Evolutionary conservation across 176 grass and related monocot genomes (phyloP), one percentile per base, ranked within the genome.

Genomic region (Phoenix roebelenii): DNA sequence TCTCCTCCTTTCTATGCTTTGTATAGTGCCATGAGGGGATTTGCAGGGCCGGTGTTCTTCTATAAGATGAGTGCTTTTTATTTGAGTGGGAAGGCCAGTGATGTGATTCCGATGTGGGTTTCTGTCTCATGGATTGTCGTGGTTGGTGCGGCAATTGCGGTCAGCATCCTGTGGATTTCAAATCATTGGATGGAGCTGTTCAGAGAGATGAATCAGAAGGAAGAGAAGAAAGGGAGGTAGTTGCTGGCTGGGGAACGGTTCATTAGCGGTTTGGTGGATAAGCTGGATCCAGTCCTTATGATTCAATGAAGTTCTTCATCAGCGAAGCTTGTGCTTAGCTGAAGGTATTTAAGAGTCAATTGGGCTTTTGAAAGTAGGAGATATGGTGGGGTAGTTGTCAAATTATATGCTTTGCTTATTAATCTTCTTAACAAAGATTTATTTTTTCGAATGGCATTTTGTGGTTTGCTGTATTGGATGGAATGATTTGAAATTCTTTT

Each of bases 141-240:
- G 30, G 87, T 97, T 20, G 81, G 87, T 49, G 28, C 69, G 2
- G 87, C 92, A 2, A 97, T 97, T 63, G 20, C 78, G 9, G 87
- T 91, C 17, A 97, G 92, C 58, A 90, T 84, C 35, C 15, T 97
- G 25, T 97, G 92, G 92, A 97, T 97, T 72, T 91, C 79, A 70
- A 97, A 97, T 55, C 82, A 77, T 20, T 97, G 92, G 92, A 67
- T 80, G 72, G 87, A 79, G 75, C 63, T 91, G 15, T 80, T 83
- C 30, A 88, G 72, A 51, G 80, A 88, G 58, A 66, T 76, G 51
- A 75, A 60, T 29, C 72, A 77, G 54, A 69, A 5, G 22, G 61
- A 54, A 23, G 18, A 44, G 65, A 97, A 85, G 73, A 97, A 91
- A 75, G 55, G 22, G 28, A 79, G 16, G 18, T 90, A 85, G 64